These are phyloP conservation scores for Apiospora sp. DNA, from an alignment of 2,329 filamentous ascomycete genomes.

Conservation along the genomic window DNA sequence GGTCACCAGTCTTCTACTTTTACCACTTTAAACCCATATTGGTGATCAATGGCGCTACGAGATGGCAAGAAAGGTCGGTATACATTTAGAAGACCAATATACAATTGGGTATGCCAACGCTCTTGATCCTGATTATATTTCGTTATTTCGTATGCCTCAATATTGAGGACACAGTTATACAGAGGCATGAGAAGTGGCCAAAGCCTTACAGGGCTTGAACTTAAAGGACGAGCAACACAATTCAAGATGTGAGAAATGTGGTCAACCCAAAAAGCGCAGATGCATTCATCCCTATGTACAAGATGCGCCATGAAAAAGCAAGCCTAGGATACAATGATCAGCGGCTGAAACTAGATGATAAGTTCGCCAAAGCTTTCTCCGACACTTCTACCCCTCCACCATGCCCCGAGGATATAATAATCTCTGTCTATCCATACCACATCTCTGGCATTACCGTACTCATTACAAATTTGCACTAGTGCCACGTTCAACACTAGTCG, in stretches of 20 bases:
- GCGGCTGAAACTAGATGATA: slow-evolving; percentile 4
- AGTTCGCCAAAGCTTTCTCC: slow-evolving; percentile 10
- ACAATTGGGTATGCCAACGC: background rate
- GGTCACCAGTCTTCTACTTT: background rate
- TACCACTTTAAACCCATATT: background rate
- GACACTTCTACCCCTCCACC: background rate
- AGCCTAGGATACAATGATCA: slow-evolving; percentile 10
- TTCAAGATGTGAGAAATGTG: background rate
- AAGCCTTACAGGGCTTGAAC: background rate
- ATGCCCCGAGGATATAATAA: slow-evolving; percentile 4
- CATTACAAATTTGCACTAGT: background rate
- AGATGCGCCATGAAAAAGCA: slow-evolving; percentile 12
- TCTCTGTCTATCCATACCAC: background rate
- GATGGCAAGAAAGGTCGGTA: background rate
- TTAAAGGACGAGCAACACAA: background rate
- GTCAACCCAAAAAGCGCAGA: background rate
- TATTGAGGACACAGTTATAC: background rate
- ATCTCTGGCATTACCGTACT: slow-evolving; percentile 1
- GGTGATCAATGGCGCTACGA: background rate
- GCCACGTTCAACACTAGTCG: background rate
- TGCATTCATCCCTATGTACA: background rate
- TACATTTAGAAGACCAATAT: background rate
- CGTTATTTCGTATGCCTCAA: background rate
- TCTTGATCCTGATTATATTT: background rate
- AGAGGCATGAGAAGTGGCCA: background rate